Base-by-base conservation (phyloP, 495 filamentous ascomycete species). In the Evansstolkia leycettana region DNA sequence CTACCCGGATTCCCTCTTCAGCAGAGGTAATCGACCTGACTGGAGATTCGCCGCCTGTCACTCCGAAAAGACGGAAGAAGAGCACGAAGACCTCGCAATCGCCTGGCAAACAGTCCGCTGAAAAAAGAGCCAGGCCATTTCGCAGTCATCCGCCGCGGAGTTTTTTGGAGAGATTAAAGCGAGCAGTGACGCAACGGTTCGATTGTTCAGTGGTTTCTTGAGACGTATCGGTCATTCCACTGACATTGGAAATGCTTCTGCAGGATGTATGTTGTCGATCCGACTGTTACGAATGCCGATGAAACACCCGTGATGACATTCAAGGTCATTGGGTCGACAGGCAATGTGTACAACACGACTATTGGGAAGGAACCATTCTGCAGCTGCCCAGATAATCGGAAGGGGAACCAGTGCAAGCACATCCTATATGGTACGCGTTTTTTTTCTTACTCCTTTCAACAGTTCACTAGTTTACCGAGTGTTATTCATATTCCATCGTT, bases 341-440 rank as follows among this genome's bases (percentile, higher is more conserved):
- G 82, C 4, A 85, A 87, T 45, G 58, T 88, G 31, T 92, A 92
- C 59, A 72, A 60, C 7, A 60, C 71, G 13, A 55, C 55, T 2
- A 76, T 83, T 34, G 50, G 51, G 38, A 61, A 67, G 17, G 46
- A 64, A 25, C 81, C 81, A 0, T 52, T 28, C n/a, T 92, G 84
- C 54, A 62, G 63, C 28, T 87, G 83, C 51, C 79, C 80, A 0
- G 73, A 82, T 51, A 61, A 54, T 5, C 35, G n/a, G 17, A 65
- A 70, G 18, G 70, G 75, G 9, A 73, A 81, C 38, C 78, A 84
- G 42, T 89, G 83, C 69, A 89, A 89, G 49, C 78, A 83, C 43
- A 75, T 82, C 26, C 52, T 72, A 37, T 82, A 80, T 45, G 53
- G 76, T 75, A 62, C 31, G 55, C 18, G 8, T 12, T 0, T 19